Percentiles rank a stretch among this genome's conserved stretches.
phyloP scores from a whole-genome alignment of 1,284 basidiomycete genomes.

The Naganishia albida region DNA sequence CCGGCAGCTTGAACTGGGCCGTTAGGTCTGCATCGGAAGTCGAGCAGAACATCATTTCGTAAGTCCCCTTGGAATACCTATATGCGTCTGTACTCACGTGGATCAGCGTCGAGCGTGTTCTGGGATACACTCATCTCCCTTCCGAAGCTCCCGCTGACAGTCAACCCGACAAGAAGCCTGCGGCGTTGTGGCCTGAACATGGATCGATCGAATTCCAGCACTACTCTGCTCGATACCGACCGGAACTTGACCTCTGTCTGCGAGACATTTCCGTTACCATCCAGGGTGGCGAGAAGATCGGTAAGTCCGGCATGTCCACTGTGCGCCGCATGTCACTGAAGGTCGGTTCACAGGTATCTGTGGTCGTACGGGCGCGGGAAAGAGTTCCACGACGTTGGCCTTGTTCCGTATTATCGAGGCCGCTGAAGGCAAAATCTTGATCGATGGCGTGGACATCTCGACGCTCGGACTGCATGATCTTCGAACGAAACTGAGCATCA shows the following conservation, averaged over 20 bases:
- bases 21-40: constrained; percentile 86
- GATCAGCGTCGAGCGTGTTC: constrained; percentile 55
- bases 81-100: background rate
- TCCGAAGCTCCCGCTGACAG: constrained; percentile 72
- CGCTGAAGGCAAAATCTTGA: constrained; percentile 70
- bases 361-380: constrained; percentile 91
- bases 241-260: constrained; percentile 75
- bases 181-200: constrained; percentile 69
- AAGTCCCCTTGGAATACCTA: background rate
- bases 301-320: constrained; percentile 45
- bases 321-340: constrained; percentile 1
- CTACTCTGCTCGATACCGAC: constrained; percentile 80
- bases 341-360: constrained; percentile 57
- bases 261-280: constrained; percentile 68
- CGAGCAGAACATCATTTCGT: constrained; percentile 89
- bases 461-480: constrained; percentile 78
- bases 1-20: constrained; percentile 78
- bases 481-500: constrained; percentile 71
- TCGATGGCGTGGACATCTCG: constrained; percentile 81
- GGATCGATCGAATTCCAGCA: constrained; percentile 77
- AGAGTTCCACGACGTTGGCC: constrained; percentile 70
- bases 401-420: constrained; percentile 73
- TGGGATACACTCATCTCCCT: constrained; percentile 68
- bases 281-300: constrained; percentile 75
- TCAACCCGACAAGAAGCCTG: constrained; percentile 65